Conservation (phyloP, 331 rosid species). For the Arachis monticola region DNA sequence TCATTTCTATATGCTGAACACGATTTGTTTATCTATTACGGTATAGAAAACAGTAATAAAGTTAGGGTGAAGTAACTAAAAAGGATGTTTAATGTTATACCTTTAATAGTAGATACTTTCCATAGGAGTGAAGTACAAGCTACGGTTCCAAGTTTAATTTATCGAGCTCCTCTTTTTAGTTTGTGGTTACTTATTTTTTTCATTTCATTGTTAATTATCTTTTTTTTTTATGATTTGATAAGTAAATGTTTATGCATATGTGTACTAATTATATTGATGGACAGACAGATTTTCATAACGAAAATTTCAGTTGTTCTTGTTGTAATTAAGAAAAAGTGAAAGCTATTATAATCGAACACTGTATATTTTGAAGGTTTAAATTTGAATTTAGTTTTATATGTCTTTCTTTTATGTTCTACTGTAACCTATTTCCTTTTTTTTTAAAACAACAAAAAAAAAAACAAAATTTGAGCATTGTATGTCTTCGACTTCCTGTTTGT, state of each 20-base stretch:
- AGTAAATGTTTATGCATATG: neutral
- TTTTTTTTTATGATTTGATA: neutral
- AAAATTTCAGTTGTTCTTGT: too few species aligned
- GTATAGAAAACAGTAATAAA: too few species aligned
- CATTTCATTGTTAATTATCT: neutral
- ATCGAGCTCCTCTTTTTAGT: neutral
- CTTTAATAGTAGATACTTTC: too few species aligned
- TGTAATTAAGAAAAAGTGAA: too few species aligned
- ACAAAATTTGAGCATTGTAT: neutral
- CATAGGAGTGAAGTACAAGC: conserved; percentile 48
- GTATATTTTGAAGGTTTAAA: neutral
- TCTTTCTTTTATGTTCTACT: neutral
- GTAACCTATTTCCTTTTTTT: too few species aligned
- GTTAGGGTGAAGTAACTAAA: too few species aligned
- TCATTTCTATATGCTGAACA: neutral
- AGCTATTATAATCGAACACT: too few species aligned
- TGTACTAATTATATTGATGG: neutral
- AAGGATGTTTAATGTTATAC: too few species aligned
- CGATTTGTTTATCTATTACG: too few species aligned
- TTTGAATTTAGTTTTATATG: neutral
- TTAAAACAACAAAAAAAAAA: too few species aligned
- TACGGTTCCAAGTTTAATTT: conserved; percentile 32
- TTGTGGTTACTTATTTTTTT: neutral
- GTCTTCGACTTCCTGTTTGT: neutral
- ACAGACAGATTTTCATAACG: neutral